Percentiles rank a stretch among this genome's conserved stretches.
Evolutionary conservation across 2,329 filamentous ascomycete species (phyloP).

Genomic region (Fusarium sp.): DNA sequence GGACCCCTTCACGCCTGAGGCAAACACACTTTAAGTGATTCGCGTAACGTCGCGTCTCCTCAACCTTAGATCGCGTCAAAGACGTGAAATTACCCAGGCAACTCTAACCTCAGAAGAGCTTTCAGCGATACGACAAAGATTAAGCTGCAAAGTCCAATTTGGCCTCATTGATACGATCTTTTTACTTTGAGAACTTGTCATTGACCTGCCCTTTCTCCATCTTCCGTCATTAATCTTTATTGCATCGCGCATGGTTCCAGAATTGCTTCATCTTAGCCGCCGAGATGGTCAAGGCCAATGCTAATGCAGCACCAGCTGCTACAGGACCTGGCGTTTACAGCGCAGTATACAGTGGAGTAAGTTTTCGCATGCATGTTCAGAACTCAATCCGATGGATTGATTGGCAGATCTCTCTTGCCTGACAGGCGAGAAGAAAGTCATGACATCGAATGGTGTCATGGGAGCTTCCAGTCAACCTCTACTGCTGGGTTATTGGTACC

Average conservation of each 20-base stretch:
- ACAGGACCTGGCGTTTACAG: slow-evolving; percentile 69
- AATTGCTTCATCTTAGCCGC: slow-evolving; percentile 41
- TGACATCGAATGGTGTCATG: slow-evolving; percentile 6
- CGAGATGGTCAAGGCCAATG: slow-evolving; percentile 61
- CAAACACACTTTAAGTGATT: slow-evolving; percentile 53
- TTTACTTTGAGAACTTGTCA: slow-evolving; percentile 2
- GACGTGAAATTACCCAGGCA: slow-evolving; percentile 51
- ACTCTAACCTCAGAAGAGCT: slow-evolving; percentile 44
- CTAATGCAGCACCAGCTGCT: slow-evolving; percentile 44
- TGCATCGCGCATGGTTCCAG: slow-evolving; percentile 34
- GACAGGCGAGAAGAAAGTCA: background rate
- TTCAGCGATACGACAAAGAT: slow-evolving; percentile 24
- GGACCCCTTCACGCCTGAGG: slow-evolving; percentile 48
- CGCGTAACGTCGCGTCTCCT: slow-evolving; percentile 55
- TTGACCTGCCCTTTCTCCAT: slow-evolving; percentile 1
- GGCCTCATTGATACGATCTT: slow-evolving; percentile 15
- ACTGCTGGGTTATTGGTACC: background rate
- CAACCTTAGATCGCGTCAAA: slow-evolving; percentile 50
- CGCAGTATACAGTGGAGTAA: slow-evolving; percentile 76
- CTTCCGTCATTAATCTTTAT: slow-evolving; percentile 1
- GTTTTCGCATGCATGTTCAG: slow-evolving; percentile 46
- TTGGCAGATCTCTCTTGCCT: background rate
- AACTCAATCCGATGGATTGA: background rate
- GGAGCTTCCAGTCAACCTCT: background rate
- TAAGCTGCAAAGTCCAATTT: slow-evolving; percentile 29